Percentiles rank a stretch among this genome's conserved stretches.
Evolutionary conservation across 1,139 yeast species (phyloP).

Genomic region (Magnusiomyces fungicola): DNA sequence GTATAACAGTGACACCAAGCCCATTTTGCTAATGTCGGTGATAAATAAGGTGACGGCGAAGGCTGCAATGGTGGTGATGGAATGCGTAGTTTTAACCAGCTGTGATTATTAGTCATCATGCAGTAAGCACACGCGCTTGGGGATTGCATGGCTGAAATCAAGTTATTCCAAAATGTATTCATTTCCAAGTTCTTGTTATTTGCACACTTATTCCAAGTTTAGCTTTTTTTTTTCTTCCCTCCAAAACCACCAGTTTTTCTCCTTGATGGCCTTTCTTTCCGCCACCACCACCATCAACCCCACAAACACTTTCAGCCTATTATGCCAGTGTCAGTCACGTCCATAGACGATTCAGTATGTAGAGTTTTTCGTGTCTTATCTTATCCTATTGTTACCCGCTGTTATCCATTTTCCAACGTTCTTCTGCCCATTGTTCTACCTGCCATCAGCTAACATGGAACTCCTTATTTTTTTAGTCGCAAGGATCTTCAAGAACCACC

Average conservation of each 20-base stretch:
- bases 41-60: too few species aligned
- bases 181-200: too few species aligned
- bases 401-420: background rate
- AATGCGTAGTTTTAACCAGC: too few species aligned
- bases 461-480: background rate
- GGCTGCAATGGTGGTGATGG: too few species aligned
- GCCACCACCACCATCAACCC: background rate
- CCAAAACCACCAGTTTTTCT: background rate
- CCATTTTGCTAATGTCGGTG: background rate
- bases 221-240: background rate
- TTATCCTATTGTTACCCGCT: background rate
- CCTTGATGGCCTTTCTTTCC: background rate
- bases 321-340: background rate
- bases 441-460: too few species aligned
- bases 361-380: background rate
- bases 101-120: too few species aligned
- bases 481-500: background rate
- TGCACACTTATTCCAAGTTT: too few species aligned
- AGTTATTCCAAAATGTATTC: too few species aligned
- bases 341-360: background rate
- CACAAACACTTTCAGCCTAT: too few species aligned
- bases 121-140: too few species aligned
- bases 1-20: constrained; percentile 14
- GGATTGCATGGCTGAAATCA: too few species aligned
- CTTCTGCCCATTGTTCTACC: background rate